Evolutionary conservation across 1,139 yeast species (phyloP).

Genomic region (Saccharomyces hybrid): DNA sequence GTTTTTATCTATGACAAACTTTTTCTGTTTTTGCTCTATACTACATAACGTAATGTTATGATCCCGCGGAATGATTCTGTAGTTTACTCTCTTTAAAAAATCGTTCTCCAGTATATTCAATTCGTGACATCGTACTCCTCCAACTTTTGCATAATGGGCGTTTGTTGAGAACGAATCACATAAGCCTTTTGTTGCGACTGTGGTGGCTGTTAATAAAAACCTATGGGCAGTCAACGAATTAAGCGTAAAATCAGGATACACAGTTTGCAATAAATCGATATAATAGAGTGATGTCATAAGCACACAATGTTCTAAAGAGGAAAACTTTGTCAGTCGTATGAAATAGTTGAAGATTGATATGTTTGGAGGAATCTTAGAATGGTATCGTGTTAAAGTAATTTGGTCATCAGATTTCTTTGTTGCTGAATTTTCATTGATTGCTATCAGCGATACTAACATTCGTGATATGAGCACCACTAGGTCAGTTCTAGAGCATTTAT

Average conservation of each 20-base stretch:
- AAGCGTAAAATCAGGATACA: conserved; percentile 72
- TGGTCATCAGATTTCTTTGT: neutral
- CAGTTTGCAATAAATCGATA: conserved; percentile 73
- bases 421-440: conserved; percentile 48
- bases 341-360: conserved; percentile 76
- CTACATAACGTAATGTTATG: conserved; percentile 30
- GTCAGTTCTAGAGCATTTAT: conserved; percentile 62
- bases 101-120: conserved; percentile 83
- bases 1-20: conserved; percentile 18
- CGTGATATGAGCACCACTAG: conserved; percentile 64
- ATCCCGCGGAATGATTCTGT: conserved; percentile 60
- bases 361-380: conserved; percentile 84
- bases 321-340: conserved; percentile 70
- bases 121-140: conserved; percentile 84
- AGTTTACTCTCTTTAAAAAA: conserved; percentile 71
- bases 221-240: conserved; percentile 92
- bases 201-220: conserved; percentile 81
- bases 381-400: conserved; percentile 68
- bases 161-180: conserved; percentile 94
- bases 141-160: conserved; percentile 89
- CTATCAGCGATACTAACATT: conserved; percentile 67
- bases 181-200: conserved; percentile 83
- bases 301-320: conserved; percentile 76
- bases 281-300: conserved; percentile 76
- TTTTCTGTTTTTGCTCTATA: conserved; percentile 22